Evolutionary conservation across 2,329 filamentous ascomycete species (phyloP).

Genomic region (Venturia aucupariae): DNA sequence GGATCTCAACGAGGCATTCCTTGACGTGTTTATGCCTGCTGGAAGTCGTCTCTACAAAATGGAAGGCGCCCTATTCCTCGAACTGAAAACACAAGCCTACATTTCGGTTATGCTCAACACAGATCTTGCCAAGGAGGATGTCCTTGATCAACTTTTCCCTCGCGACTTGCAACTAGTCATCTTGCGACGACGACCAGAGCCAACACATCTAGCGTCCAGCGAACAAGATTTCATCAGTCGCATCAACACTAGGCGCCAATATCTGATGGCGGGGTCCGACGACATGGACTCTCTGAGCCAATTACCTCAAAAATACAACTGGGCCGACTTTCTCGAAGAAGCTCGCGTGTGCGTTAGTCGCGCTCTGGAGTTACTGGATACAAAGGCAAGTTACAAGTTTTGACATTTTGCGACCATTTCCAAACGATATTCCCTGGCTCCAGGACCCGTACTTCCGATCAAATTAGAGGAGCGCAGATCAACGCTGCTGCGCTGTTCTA

Average conservation of each 20-base stretch:
- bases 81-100: slow-evolving; percentile 59
- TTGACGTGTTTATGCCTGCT: slow-evolving; percentile 54
- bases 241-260: slow-evolving; percentile 45
- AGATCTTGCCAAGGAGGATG: slow-evolving; percentile 45
- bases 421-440: neutral
- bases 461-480: slow-evolving; percentile 12
- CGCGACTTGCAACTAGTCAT: slow-evolving; percentile 46
- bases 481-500: slow-evolving; percentile 1
- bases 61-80: slow-evolving; percentile 52
- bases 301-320: slow-evolving; percentile 51
- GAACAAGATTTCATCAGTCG: slow-evolving; percentile 52
- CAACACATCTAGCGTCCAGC: slow-evolving; percentile 43
- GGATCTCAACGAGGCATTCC: slow-evolving; percentile 53
- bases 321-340: slow-evolving; percentile 52
- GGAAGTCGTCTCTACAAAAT: slow-evolving; percentile 49
- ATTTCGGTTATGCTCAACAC: slow-evolving; percentile 51
- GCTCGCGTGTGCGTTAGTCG: slow-evolving; percentile 49
- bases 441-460: slow-evolving; percentile 19
- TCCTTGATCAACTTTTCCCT: slow-evolving; percentile 52
- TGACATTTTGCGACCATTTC: neutral
- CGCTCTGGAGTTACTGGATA: slow-evolving; percentile 38
- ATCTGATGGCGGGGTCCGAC: slow-evolving; percentile 46
- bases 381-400: slow-evolving; percentile 10
- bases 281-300: slow-evolving; percentile 34
- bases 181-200: slow-evolving; percentile 44